A percentile compares a stretch with the other conserved stretches of the same genome.
These are phyloP conservation scores for Oryza rufipogon DNA, from an alignment of 176 grass and related monocot genomes.

Conservation along the genomic window DNA sequence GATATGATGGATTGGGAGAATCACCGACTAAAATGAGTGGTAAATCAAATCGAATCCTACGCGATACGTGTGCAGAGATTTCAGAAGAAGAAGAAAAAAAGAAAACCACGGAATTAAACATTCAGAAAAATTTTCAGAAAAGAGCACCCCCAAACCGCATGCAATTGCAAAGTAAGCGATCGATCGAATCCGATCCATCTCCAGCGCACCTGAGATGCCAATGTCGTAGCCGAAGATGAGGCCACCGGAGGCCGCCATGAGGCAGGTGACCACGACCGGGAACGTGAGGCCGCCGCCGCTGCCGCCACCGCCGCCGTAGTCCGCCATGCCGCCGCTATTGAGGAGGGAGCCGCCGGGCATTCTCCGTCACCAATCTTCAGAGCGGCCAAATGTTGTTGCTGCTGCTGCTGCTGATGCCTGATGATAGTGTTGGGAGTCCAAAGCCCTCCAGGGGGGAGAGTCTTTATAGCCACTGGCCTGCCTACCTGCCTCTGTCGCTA, in stretches of 20 bases:
- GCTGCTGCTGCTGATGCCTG: too few relatives aligned
- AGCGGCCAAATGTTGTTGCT: background rate
- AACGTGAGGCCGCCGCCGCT: conserved; percentile 52
- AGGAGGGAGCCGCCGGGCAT: conserved; percentile 50
- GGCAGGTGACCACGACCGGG: conserved; percentile 74
- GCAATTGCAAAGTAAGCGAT: background rate
- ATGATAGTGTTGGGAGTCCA: background rate
- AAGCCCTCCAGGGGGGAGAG: background rate
- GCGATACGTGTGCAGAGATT: too few relatives aligned
- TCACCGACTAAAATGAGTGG: too few relatives aligned
- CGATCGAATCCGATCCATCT: background rate
- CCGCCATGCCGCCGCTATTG: conserved; percentile 28
- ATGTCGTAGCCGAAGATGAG: conserved; percentile 99
- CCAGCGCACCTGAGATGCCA: conserved; percentile 80
- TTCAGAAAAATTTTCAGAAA: too few relatives aligned
- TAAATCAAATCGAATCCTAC: too few relatives aligned
- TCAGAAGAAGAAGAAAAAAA: too few relatives aligned
- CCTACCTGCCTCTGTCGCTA: too few relatives aligned
- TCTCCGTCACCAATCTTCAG: background rate
- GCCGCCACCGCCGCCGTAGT: conserved; percentile 48
- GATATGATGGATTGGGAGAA: too few relatives aligned
- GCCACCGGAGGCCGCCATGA: conserved; percentile 93
- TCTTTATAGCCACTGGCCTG: background rate
- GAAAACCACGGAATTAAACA: too few relatives aligned
- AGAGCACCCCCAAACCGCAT: too few relatives aligned